Evolutionary conservation across 768 basidiomycete species (phyloP), one percentile per base, ranked within the genome.

Genomic region (Lentinula guzmanii): DNA sequence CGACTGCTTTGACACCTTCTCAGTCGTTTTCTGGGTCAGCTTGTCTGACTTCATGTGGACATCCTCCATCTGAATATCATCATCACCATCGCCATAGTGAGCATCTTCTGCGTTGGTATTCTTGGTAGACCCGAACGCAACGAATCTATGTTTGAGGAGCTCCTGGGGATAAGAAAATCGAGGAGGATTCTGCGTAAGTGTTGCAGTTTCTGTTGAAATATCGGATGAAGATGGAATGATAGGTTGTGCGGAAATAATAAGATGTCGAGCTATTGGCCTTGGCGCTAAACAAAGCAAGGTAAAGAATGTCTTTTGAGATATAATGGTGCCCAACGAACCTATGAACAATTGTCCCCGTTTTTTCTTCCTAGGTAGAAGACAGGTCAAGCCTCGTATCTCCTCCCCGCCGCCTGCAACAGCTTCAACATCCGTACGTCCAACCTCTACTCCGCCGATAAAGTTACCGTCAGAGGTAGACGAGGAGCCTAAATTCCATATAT

Each of bases 401-500:
- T 90, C 90, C 3, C 82, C 89, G 0, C 83, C 1, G 67, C 70
- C 7, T 59, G 64, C 65, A 53, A 70, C 71, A 24, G 74, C 75
- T 18, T 75, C 76, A 15, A 52, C 15, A 21, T 50, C 58, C 21
- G 35, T 65, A 8, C 48, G 39, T 21, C 45, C 48, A 15, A 45
- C 61, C 48, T 73, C 73, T 4, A 56, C 39, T 15, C 55, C 55
- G 10, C 41, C 55, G 15, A 56, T 31, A 13, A 2, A 13, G 2
- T 8, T 16, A 24, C 7, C 41, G 5, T 13, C 11, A n/a, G 55
- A 56, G 13, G 41, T 11, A 5, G 41, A 45, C 4, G 55, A 56
- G 33, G 39, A 75, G 1, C 79, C 83, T 15, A 89, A 65, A 18
- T 81, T 80, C 89, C 88, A 91, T 6, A 91, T 72, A 63, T 90